Percentiles rank a stretch among this genome's conserved stretches.
Evolutionary conservation across 192 early-diverging fungal genomes (phyloP).

Genomic region (Diversispora eburnea): DNA sequence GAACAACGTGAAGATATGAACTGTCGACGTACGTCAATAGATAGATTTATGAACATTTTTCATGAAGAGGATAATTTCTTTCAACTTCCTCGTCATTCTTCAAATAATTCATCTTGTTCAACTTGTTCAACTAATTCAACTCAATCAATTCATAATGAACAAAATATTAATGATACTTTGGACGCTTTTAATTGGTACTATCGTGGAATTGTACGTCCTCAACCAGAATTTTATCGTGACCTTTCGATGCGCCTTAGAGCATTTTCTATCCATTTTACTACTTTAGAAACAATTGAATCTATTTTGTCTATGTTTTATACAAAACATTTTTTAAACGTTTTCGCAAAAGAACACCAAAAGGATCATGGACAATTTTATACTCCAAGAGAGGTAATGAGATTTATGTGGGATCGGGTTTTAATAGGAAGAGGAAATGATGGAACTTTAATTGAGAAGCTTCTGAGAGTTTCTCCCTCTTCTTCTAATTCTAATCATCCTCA

Average conservation of each 20-base stretch:
- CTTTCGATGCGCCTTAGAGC: background rate
- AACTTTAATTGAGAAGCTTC: conserved; percentile 18
- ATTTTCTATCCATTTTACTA: conserved; percentile 7
- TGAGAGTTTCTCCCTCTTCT: background rate
- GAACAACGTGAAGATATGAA: background rate
- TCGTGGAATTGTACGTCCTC: background rate
- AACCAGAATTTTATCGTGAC: background rate
- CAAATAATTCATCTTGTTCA: too few relatives aligned
- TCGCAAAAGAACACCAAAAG: conserved; percentile 56
- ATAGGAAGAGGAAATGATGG: conserved; percentile 16
- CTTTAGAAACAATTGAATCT: conserved; percentile 13
- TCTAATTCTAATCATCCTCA: background rate
- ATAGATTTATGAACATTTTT: conserved; percentile 29
- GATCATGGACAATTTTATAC: conserved; percentile 63
- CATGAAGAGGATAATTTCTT: conserved; percentile 22
- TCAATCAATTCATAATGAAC: background rate
- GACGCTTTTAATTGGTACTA: conserved; percentile 27
- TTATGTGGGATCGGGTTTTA: conserved; percentile 53
- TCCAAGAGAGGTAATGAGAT: conserved; percentile 47
- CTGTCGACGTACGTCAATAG: background rate
- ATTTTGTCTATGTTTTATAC: conserved; percentile 44
- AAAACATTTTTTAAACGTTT: conserved; percentile 43
- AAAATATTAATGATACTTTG: background rate
- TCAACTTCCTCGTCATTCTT: background rate
- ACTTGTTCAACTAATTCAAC: background rate